Conservation (phyloP, 352 stramenopile genomes). For the Phytophthora boehmeriae region DNA sequence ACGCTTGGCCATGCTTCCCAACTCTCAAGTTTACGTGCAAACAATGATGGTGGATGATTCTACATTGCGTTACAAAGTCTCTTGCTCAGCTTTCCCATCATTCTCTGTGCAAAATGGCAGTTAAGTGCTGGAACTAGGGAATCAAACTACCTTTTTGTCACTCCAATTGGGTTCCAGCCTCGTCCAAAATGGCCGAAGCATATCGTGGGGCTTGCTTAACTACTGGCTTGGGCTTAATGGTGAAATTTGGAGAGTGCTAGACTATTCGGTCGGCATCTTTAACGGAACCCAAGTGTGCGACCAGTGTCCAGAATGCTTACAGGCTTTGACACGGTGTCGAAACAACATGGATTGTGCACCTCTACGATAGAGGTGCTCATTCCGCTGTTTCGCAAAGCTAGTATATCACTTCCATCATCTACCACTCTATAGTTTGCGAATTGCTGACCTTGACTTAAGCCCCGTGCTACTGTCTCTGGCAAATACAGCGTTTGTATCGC, state of each 20-base stretch:
- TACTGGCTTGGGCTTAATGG: slow-evolving; percentile 12
- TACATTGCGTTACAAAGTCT: slow-evolving; percentile 7
- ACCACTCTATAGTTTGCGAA: slow-evolving; percentile 1
- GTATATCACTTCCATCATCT: slow-evolving; percentile 7
- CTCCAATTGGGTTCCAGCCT: slow-evolving; percentile 21
- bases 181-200: slow-evolving; percentile 11
- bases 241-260: slow-evolving; percentile 3
- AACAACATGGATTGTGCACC: slow-evolving; percentile 21
- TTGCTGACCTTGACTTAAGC: slow-evolving; percentile 12
- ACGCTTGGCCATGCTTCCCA: not conserved
- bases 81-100: slow-evolving; percentile 7
- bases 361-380: slow-evolving; percentile 17
- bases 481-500: slow-evolving; percentile 16
- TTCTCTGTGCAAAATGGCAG: slow-evolving; percentile 13
- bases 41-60: not conserved
- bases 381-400: slow-evolving; percentile 16
- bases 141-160: slow-evolving; percentile 2
- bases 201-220: slow-evolving; percentile 12
- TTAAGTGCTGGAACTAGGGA: not conserved
- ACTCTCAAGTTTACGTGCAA: slow-evolving; percentile 8
- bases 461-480: slow-evolving; percentile 14
- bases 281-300: slow-evolving; percentile 10
- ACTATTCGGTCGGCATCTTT: slow-evolving; percentile 12
- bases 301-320: slow-evolving; percentile 19
- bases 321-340: slow-evolving; percentile 23